phyloP scores from a whole-genome alignment of 768 basidiomycete genomes.

The Hortiboletus flavorubellus region DNA sequence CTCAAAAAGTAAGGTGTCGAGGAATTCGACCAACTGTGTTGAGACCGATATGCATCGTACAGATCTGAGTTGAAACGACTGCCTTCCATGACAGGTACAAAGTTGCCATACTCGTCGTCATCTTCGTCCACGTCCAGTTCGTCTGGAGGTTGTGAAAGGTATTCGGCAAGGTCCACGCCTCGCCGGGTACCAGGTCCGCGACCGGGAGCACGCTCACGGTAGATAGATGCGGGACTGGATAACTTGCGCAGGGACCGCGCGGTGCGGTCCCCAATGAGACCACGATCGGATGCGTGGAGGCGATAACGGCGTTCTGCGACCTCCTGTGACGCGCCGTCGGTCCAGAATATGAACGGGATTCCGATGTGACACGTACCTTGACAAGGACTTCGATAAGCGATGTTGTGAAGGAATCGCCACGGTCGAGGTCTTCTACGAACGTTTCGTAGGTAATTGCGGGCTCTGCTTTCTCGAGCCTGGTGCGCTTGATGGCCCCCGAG shows the following conservation, averaged over 20 bases:
- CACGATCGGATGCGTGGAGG: slow-evolving; percentile 47
- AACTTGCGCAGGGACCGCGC: slow-evolving; percentile 59
- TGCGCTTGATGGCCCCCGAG: slow-evolving; percentile 68
- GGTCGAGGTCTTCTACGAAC: slow-evolving; percentile 74
- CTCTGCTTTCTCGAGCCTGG: slow-evolving; percentile 61
- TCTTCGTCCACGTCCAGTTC: slow-evolving; percentile 64
- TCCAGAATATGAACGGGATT: not conserved
- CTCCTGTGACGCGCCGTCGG: slow-evolving; percentile 47
- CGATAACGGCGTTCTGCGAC: slow-evolving; percentile 68
- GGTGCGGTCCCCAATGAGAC: slow-evolving; percentile 64
- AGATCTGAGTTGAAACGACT: slow-evolving; percentile 55
- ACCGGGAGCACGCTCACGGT: slow-evolving; percentile 43
- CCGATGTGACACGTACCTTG: slow-evolving; percentile 48
- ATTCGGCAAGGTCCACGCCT: slow-evolving; percentile 46
- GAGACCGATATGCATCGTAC: slow-evolving; percentile 58
- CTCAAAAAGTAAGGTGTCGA: slow-evolving; percentile 22
- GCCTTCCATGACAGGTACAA: slow-evolving; percentile 44
- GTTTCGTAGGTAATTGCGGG: slow-evolving; percentile 67
- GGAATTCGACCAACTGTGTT: slow-evolving; percentile 31
- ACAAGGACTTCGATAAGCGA: slow-evolving; percentile 73
- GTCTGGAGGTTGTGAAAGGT: slow-evolving; percentile 48
- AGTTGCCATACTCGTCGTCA: slow-evolving; percentile 53
- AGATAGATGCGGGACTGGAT: slow-evolving; percentile 50
- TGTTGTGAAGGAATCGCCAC: slow-evolving; percentile 78
- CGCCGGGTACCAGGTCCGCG: slow-evolving; percentile 34